Base-by-base conservation (phyloP, 768 basidiomycete genomes). In the Pleurotus platypus region DNA sequence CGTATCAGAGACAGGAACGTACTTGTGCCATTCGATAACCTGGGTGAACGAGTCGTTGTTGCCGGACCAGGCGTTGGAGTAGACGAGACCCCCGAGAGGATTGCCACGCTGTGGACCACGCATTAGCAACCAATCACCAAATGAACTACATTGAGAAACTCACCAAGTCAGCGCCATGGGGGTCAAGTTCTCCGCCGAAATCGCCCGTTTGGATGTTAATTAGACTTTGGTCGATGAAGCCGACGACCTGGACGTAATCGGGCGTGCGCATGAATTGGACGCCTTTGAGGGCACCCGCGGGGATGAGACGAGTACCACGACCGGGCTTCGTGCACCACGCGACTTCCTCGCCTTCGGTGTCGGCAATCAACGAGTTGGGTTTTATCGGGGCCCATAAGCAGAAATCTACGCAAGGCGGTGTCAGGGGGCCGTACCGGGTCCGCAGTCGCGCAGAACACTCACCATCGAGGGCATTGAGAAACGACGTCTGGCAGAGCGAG, bases 291-390 rank as follows among this genome's bases (percentile, higher is more conserved):
- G 87, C 75, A 18, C 86, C 87, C 1, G 75, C 69, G 40, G 88
- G 89, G 30, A 93, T 91, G 56, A 83, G 69, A 49, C 92, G 87
- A 0, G 89, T 80, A 7, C 91, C 92, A 38, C 82, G 80, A 7
- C 86, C 86, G 22, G 78, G 77, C 67, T 87, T 85, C 30, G 85
- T 85, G 76, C 90, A 95, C 78, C 82, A 93, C 0, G 89, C 81
- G 2, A 93, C 87, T 56, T 81, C 83, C 50, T 80, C 69, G 37
- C 78, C 80, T 66, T 94, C 92, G 0, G 82, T 84, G 55, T 87
- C 81, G 38, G 83, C 87, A 56, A 93, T 85, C 20, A 75, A 72
- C 15, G 79, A 79, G 60, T 75, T 70, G 2, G 74, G 55, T 18
- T 50, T 42, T 22, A 66, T 74, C 9, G 89, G 85, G 12, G 78